Conservation (phyloP, 192 early-diverging fungal genomes). For the Entophlyctis luteolus region DNA sequence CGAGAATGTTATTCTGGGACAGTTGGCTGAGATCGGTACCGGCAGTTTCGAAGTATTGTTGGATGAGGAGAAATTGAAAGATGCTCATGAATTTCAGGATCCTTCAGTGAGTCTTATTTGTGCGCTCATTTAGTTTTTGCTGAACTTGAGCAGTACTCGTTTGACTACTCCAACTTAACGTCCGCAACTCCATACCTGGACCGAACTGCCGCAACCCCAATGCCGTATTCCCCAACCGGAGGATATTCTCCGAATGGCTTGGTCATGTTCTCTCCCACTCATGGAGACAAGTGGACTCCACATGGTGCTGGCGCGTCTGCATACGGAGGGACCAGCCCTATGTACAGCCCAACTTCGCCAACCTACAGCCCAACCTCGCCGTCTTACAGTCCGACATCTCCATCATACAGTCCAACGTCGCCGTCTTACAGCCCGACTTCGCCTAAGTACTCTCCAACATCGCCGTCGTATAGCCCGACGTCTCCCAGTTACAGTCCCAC, state of each 20-base stretch:
- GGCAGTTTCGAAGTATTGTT: conserved; percentile 90
- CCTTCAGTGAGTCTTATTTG: no score
- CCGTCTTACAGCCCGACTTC: conserved; percentile 75
- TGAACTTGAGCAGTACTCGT: neutral
- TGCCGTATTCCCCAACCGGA: conserved; percentile 28
- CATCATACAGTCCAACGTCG: conserved; percentile 71
- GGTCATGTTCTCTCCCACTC: conserved; percentile 79
- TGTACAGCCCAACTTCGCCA: conserved; percentile 52
- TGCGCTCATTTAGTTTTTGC: conserved; percentile 3
- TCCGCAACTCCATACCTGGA: conserved; percentile 72
- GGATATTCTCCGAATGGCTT: conserved; percentile 55
- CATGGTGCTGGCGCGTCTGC: conserved; percentile 69
- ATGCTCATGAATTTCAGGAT: conserved; percentile 40
- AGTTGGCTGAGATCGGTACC: conserved; percentile 93
- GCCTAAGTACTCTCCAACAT: conserved; percentile 63
- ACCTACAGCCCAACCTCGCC: conserved; percentile 67
- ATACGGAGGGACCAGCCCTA: conserved; percentile 44
- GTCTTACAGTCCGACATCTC: conserved; percentile 64
- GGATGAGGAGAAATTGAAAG: conserved; percentile 85
- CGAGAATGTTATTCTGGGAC: conserved; percentile 96
- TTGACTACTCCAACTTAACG: neutral
- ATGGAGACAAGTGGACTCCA: conserved; percentile 20
- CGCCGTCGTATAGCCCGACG: conserved; percentile 72
- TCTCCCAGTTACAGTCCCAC: conserved; percentile 67
- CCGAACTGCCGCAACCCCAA: conserved; percentile 26